A percentile compares a stretch with the other conserved stretches of the same genome.
phyloP scores from a whole-genome alignment of 768 basidiomycete genomes.

The Amanita molliuscula region DNA sequence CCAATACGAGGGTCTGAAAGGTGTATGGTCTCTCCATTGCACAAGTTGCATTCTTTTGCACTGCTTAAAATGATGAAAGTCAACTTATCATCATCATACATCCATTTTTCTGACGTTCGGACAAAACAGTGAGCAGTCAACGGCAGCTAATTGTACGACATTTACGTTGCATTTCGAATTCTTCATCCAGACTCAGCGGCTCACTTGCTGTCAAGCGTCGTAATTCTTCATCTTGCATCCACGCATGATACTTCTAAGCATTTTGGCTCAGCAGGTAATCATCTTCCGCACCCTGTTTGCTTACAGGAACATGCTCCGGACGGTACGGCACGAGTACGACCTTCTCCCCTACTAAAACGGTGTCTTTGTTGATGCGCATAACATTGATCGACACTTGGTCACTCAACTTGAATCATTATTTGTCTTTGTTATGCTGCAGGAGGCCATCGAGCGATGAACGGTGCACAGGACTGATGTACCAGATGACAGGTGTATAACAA shows the following conservation, averaged over 20 bases:
- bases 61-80: constrained; percentile 80
- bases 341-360: constrained; percentile 51
- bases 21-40: constrained; percentile 8
- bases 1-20: constrained; percentile 24
- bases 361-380: constrained; percentile 65
- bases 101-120: constrained; percentile 62
- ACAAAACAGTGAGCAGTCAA: not conserved
- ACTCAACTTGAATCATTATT: not conserved
- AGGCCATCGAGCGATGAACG: too few relatives aligned
- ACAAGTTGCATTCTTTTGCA: constrained; percentile 8
- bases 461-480: too few relatives aligned
- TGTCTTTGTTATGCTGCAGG: not conserved
- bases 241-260: constrained; percentile 68
- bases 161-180: constrained; percentile 83
- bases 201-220: constrained; percentile 78
- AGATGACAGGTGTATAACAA: too few relatives aligned
- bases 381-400: not conserved
- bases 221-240: constrained; percentile 77
- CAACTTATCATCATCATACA: constrained; percentile 77
- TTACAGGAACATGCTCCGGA: constrained; percentile 39
- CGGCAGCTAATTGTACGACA: constrained; percentile 9
- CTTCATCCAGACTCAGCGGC: constrained; percentile 68
- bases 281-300: constrained; percentile 10
- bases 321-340: constrained; percentile 79
- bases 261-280: constrained; percentile 2